Base-by-base conservation (phyloP, 2,329 filamentous ascomycete species). In the Knufia fluminis region DNA sequence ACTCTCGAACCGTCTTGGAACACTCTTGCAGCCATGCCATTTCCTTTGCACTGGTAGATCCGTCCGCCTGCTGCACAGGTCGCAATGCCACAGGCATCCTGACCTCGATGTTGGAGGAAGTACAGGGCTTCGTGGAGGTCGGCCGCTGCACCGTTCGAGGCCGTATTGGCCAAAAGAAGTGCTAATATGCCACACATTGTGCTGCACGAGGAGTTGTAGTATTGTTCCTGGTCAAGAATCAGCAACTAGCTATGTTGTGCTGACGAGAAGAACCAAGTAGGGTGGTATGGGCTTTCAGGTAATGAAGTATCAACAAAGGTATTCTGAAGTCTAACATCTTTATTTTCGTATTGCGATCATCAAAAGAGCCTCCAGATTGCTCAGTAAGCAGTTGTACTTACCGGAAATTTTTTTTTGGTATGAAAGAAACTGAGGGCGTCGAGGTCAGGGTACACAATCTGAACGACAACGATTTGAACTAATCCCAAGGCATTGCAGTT, bases 11-110 rank as follows among this genome's bases (percentile, higher is more conserved):
- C 89, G 56, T 94, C 85, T 47, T 83, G 75, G 68, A 95, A 94
- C 59, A 94, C 88, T 64, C 83, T 86, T 51, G 83, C 79, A 35
- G 85, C 89, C 77, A 95, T 84, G 49, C 89, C 90, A 63, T 89
- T 88, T 57, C 88, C 88, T 71, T 96, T 96, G 73, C 85, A 85
- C 64, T 94, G 87, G 65, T 84, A 91, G 58, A 95, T 83, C 38
- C 87, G 78, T 54, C 90, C 89, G 31, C 86, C 86, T 12, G 72
- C 76, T 58, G 77, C 83, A 74, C 75, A 88, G 60, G 73, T 85
- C 44, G 88, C 80, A 59, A 95, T 91, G 55, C 89, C 89, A 49
- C 82, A 86, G 44, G 89, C 89, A 82, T 95, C 89, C 66, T 94
- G 88, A 47, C 87, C 86, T 61, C 86, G 78, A 64, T 89, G 77